Conservation (phyloP, 495 filamentous ascomycete species). For the Penicillium fimorum region DNA sequence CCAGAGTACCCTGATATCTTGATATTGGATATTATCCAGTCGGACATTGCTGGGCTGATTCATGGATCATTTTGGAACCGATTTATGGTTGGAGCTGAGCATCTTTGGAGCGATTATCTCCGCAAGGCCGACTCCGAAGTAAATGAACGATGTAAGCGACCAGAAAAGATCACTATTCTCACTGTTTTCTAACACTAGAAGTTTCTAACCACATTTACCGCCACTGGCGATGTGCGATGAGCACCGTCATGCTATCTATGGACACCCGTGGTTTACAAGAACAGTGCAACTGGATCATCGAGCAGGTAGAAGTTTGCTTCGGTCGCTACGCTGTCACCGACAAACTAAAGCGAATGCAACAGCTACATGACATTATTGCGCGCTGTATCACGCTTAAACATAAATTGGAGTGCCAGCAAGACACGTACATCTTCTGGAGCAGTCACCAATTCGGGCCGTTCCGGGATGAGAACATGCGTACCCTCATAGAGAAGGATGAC, state of each 20-base stretch:
- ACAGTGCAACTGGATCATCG: background rate
- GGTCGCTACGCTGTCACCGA: background rate
- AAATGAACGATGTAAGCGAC: background rate
- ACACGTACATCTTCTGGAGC: conserved; percentile 17
- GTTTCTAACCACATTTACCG: background rate
- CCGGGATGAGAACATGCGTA: conserved; percentile 9
- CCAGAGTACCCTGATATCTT: background rate
- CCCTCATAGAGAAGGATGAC: background rate
- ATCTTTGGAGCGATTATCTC: background rate
- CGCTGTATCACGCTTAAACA: conserved; percentile 21
- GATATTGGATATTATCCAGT: background rate
- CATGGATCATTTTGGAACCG: background rate
- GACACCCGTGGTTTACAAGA: background rate
- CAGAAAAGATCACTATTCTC: background rate
- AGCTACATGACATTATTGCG: conserved; percentile 11
- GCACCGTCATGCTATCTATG: background rate
- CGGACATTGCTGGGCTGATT: background rate
- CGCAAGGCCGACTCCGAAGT: background rate
- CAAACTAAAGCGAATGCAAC: background rate
- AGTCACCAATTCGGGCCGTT: conserved; percentile 7
- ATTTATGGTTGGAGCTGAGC: background rate
- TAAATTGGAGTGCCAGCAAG: conserved; percentile 21
- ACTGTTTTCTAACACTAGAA: background rate
- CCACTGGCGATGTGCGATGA: conserved; percentile 9
- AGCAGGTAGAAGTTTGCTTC: background rate